Base-by-base conservation (phyloP, 345 rosid species). In the thale cress (Arabidopsis thaliana) region DNA sequence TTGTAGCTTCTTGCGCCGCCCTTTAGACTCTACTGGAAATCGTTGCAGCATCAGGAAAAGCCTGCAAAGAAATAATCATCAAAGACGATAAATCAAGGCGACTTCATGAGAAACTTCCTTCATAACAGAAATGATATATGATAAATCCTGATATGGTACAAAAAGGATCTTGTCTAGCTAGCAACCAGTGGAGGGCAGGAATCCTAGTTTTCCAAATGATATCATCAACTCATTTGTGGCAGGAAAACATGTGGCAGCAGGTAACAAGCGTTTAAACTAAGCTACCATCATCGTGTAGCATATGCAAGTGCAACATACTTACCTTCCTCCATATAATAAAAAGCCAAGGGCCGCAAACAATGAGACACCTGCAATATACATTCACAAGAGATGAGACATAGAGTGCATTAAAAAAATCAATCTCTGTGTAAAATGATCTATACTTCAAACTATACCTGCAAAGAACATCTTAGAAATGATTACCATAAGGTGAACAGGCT, bases 21-120 rank as follows among this genome's bases (percentile, higher is more conserved):
- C 94, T 80, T 86, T 88, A 11, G 98, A 90, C 76, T 93, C 94
- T n/a, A 87, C 88, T 4, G 98, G 98, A 80, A 93, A 90, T 38
- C 85, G 82, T 72, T 88, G 88, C 78, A 93, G 71, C 98, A 87
- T 88, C 80, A 90, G 44, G 71, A 90, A 92, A 80, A 92, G 73
- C 83, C 96, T 87, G 63, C 66, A 16, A 60, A 42, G 22, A 67
- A 45, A 73, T 14, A 71, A n/a, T 10, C 36, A 36, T 41, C 52
- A 58, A 38, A 34, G 14, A 57, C n/a, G 3, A 76, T 25, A 33
- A 48, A 76, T 11, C 56, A 60, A 68, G 74, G 53, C 8, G 13
- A 58, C 11, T 11, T 62, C 32, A 8, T 50, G 45, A 22, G 33
- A 7, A 6, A 37, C 12, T 49, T 6, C 52, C 38, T 14, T 55